phyloP scores from a whole-genome alignment of 2,329 filamentous ascomycete genomes.

The Trichoderma gracile region DNA sequence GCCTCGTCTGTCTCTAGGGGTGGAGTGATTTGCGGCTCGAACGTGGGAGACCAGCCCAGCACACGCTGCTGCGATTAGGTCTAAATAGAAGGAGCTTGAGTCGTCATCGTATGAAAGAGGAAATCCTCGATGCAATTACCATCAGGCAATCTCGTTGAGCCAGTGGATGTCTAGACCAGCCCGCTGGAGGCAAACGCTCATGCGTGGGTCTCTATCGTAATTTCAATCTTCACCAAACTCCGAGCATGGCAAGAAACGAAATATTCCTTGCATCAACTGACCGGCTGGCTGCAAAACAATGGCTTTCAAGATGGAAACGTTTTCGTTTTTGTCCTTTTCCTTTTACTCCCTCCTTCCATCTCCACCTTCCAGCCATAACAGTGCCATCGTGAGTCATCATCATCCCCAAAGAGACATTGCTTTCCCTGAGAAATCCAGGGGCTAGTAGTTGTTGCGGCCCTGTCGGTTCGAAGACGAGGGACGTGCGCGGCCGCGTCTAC shows the following conservation, averaged over 20 bases:
- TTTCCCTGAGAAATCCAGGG: slow-evolving; percentile 33
- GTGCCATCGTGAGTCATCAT: slow-evolving; percentile 7
- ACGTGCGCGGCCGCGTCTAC: slow-evolving; percentile 61
- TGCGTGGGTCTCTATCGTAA: slow-evolving; percentile 25
- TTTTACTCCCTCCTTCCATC: neutral
- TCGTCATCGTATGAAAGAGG: slow-evolving; percentile 18
- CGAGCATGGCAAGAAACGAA: slow-evolving; percentile 17
- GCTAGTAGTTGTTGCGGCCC: slow-evolving; percentile 32
- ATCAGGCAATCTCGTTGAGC: slow-evolving; percentile 16
- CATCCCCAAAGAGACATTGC: slow-evolving; percentile 27
- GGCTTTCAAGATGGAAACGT: neutral
- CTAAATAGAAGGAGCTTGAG: slow-evolving; percentile 20
- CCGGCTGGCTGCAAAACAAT: slow-evolving; percentile 17
- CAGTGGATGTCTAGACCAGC: slow-evolving; percentile 21
- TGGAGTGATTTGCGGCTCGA: slow-evolving; percentile 14
- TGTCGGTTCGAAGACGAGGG: slow-evolving; percentile 26
- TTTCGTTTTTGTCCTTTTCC: neutral
- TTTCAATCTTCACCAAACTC: slow-evolving; percentile 26
- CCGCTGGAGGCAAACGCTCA: slow-evolving; percentile 21
- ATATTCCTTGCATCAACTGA: slow-evolving; percentile 13
- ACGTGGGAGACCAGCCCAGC: slow-evolving; percentile 30
- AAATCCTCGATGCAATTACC: slow-evolving; percentile 1
- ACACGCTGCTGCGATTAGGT: slow-evolving; percentile 26
- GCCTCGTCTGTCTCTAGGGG: slow-evolving; percentile 20
- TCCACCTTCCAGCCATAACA: neutral